Evolutionary conservation across 2,329 filamentous ascomycete genomes (phyloP), one percentile per base, ranked within the genome.

Genomic region (Colletotrichum sp.): DNA sequence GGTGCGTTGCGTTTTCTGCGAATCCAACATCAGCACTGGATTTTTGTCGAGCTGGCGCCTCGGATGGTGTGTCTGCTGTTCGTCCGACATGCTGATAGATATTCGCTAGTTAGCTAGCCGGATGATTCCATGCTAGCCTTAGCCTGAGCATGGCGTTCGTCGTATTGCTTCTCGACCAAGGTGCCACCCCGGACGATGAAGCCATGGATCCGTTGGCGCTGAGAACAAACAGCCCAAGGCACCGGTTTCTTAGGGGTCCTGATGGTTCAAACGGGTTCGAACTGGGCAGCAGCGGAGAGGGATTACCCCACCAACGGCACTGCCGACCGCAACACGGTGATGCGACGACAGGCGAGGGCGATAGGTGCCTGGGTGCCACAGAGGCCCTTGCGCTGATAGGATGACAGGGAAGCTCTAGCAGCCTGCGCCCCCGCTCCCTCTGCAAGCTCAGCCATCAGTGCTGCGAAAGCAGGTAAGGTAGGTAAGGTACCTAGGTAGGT

Each of bases 381-480:
- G 64, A 60, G 52, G 26, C 18, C 36, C 34, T 28, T 60, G 61
- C 64, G 48, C 55, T 36, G 64, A 75, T 75, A 75, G 70, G 73
- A 69, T 14, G 48, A 52, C 57, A 30, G 55, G 64, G 67, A 21
- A 72, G 64, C 70, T 73, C 70, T 39, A 66, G 73, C 36, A 68
- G 64, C 73, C 73, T 60, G 70, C 73, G 69, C 73, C 73, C 69
- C 73, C 63, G 73, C 73, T 75, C 43, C 72, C 63, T 73, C 57
- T 59, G 64, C 70, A 63, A 73, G 73, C 73, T 65, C 57, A 75
- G 70, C 73, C 73, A 72, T 75, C 64, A 55, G 32, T 18, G 24
- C 28, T 48, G 24, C 26, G 21, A 16, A 24, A 59, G 24, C 34
- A 57, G 39, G 65, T 43, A 36, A 26, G 21, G 28, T 30, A n/a